Base-by-base conservation (phyloP, 352 stramenopile species). In the Phytophthora nicotianae region DNA sequence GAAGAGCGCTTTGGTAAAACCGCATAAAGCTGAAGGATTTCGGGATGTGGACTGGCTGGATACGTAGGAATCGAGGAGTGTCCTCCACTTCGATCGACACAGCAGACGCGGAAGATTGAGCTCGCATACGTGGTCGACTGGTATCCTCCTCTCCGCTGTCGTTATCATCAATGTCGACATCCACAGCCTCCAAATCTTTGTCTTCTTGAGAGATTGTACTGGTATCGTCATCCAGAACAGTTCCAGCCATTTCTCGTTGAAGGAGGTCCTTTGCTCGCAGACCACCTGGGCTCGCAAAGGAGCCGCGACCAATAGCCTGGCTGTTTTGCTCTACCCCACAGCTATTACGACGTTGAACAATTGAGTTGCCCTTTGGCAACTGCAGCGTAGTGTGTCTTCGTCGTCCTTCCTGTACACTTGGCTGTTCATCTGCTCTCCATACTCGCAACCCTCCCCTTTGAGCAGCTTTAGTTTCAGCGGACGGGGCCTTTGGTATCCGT, bases 1-100 rank as follows among this genome's bases (percentile, higher is more conserved):
- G 79, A 37, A 94, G 58, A 33, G 86, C 86, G 50, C 74, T 88
- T 58, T 91, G 81, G 62, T 94, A 94, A 19, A 94, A 62, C 1
- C 72, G 74, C 81, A 91, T 86, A 23, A 94, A 94, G 61, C 81
- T 81, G 57, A 88, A 92, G 14, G 83, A 90, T 53, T 90, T 90
- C 6, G 86, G 86, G 29, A 94, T 90, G 55, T 91, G 76, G 2
- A 90, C 81, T 2, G 86, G 81, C 13, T 75, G 49, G 43, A 94
- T 89, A 14, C 77, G 79, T 26, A 92, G 73, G 29, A 92, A 94
- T 0, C 86, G 86, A 19, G 86, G 86, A 9, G 86, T 94, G 48
- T 94, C 84, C 29, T 91, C 77, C 6, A 94, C 79, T 40, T 92
- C 86, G 26, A 90, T 82, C 13, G 85, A 94, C 8, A 78, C 61